Conservation (phyloP, 352 stramenopile species). For the Pythium brachiatum region DNA sequence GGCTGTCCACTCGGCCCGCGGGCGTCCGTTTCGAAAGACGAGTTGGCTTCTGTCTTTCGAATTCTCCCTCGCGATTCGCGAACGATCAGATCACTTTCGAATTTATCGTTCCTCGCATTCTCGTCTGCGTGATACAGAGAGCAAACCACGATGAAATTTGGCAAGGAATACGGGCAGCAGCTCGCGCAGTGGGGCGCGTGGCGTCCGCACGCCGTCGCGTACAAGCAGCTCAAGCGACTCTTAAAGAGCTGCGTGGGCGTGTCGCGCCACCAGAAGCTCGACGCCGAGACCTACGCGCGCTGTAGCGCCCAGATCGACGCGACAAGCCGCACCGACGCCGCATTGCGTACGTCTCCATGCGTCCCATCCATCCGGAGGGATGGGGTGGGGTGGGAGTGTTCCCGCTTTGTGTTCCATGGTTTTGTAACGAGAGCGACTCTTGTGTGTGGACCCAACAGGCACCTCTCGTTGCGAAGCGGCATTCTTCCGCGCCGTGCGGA, state of each 20-base stretch:
- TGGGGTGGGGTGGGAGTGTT: background rate
- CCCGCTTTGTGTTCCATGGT: background rate
- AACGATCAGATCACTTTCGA: too few species aligned
- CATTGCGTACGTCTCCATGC: conserved; percentile 7
- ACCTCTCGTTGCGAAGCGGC: conserved; percentile 1
- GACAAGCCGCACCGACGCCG: background rate
- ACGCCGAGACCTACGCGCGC: background rate
- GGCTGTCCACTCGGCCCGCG: background rate
- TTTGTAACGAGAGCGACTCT: background rate
- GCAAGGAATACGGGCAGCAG: conserved; percentile 10
- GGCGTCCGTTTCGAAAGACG: background rate
- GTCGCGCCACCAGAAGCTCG: conserved; percentile 9
- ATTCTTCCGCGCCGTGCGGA: conserved; percentile 13
- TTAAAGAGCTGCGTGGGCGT: conserved; percentile 12
- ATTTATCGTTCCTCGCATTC: too few species aligned
- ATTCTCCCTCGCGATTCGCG: too few species aligned
- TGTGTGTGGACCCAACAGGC: background rate
- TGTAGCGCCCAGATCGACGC: background rate
- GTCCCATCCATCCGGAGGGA: too few species aligned
- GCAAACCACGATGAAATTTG: conserved; percentile 21
- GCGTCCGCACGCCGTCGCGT: conserved; percentile 8
- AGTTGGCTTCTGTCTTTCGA: background rate
- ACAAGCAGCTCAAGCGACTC: conserved; percentile 16
- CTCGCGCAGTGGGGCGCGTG: conserved; percentile 4
- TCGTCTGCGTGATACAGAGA: too few species aligned